Conservation (phyloP, 805 yeast species). For the Huiozyma naganishii region DNA sequence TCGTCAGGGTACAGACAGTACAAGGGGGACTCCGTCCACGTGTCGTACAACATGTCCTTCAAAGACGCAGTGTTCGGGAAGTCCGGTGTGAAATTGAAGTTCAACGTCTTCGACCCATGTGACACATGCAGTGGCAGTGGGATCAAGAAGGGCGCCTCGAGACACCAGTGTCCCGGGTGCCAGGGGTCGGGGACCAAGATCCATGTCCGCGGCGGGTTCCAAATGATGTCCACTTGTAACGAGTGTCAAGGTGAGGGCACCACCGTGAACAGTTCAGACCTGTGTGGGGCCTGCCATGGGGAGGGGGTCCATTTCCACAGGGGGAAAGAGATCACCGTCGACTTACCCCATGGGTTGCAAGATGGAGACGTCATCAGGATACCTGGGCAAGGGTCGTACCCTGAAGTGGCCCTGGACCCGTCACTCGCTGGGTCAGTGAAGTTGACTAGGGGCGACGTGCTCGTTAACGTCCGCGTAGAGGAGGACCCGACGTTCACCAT, state of each 20-base stretch:
- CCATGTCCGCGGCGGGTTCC: constrained; percentile 86
- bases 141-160: constrained; percentile 56
- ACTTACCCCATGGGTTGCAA: constrained; percentile 77
- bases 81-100: constrained; percentile 50
- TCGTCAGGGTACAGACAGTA: constrained; percentile 45
- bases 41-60: constrained; percentile 60
- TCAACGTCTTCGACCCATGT: constrained; percentile 69
- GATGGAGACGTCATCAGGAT: constrained; percentile 82
- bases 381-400: constrained; percentile 85
- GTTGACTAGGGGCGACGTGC: constrained; percentile 75
- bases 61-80: constrained; percentile 84
- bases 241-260: constrained; percentile 88
- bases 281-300: constrained; percentile 77
- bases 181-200: constrained; percentile 89
- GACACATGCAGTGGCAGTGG: constrained; percentile 78
- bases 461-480: constrained; percentile 66
- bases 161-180: constrained; percentile 74
- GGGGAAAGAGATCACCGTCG: constrained; percentile 63
- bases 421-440: constrained; percentile 36
- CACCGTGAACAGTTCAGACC: constrained; percentile 50
- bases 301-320: constrained; percentile 63
- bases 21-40: constrained; percentile 83
- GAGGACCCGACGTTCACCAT: constrained; percentile 66
- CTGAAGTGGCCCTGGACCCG: constrained; percentile 62
- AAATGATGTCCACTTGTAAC: constrained; percentile 88